Conservation (phyloP, 208 protist genomes). For the Trypanosoma avium region DNA sequence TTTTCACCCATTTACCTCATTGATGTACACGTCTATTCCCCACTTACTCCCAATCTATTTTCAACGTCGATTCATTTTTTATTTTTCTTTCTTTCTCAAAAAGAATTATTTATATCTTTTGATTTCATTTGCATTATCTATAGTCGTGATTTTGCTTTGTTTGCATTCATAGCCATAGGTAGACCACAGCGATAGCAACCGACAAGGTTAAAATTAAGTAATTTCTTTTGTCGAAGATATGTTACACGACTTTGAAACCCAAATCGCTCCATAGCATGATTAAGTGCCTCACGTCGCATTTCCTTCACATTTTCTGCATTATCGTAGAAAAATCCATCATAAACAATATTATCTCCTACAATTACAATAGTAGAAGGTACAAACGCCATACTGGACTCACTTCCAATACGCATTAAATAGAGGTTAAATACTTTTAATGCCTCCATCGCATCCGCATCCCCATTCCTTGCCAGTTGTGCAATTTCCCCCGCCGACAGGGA, state of each 20-base stretch:
- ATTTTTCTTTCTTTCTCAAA: no score
- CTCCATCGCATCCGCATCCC: slow-evolving; percentile 44
- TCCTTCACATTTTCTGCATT: slow-evolving; percentile 33
- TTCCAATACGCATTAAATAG: slow-evolving; percentile 47
- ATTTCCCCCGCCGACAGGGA: slow-evolving; percentile 36
- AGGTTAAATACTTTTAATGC: slow-evolving; percentile 50
- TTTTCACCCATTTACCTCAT: no score
- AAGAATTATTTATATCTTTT: no score
- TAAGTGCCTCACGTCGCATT: slow-evolving; percentile 31
- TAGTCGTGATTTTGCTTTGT: no score
- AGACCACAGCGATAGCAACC: slow-evolving; percentile 60
- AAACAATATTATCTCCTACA: slow-evolving; percentile 66
- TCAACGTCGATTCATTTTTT: no score
- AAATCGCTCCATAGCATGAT: slow-evolving; percentile 69
- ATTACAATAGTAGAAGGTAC: slow-evolving; percentile 60
- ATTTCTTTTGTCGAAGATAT: slow-evolving; percentile 61
- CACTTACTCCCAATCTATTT: no score
- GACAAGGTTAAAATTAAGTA: slow-evolving; percentile 71
- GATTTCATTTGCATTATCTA: no score
- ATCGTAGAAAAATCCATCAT: slow-evolving; percentile 59
- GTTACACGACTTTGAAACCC: slow-evolving; percentile 55
- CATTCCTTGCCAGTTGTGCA: slow-evolving; percentile 42
- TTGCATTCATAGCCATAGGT: no score
- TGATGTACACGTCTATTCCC: no score
- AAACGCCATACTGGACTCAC: slow-evolving; percentile 61